phyloP scores from a whole-genome alignment of 371 early-diverging fungal species.

The Mortierella sp. region DNA sequence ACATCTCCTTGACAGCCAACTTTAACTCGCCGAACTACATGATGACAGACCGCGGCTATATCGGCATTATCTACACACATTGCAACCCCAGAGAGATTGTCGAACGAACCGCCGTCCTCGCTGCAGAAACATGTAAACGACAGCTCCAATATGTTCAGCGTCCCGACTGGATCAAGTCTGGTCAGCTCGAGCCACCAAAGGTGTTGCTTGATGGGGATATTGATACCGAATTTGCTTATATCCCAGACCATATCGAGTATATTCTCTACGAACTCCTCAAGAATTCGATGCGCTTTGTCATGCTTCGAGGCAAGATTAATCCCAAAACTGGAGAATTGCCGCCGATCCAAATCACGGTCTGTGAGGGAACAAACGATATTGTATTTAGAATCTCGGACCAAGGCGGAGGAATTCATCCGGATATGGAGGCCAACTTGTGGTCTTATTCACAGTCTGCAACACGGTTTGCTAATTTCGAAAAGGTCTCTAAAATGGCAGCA shows the following conservation, averaged over 20 bases:
- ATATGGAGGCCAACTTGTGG: slow-evolving; percentile 74
- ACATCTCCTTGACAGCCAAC: slow-evolving; percentile 77
- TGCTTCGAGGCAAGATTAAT: slow-evolving; percentile 11
- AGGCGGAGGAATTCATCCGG: slow-evolving; percentile 82
- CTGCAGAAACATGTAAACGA: slow-evolving; percentile 12
- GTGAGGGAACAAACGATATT: slow-evolving; percentile 70
- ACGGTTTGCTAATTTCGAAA: slow-evolving; percentile 60
- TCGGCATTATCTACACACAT: slow-evolving; percentile 62
- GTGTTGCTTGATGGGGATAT: slow-evolving; percentile 69
- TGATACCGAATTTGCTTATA: slow-evolving; percentile 69
- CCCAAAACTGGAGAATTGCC: slow-evolving; percentile 46
- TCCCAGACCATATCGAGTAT: slow-evolving; percentile 92
- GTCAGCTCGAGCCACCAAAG: slow-evolving; percentile 17
- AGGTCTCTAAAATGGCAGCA: slow-evolving; percentile 63
- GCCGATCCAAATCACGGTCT: slow-evolving; percentile 83
- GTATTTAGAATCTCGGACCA: slow-evolving; percentile 89
- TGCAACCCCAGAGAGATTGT: slow-evolving; percentile 60
- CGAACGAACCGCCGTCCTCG: slow-evolving; percentile 26
- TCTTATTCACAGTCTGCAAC: slow-evolving; percentile 64
- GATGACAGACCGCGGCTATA: slow-evolving; percentile 49
- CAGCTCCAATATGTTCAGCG: background rate
- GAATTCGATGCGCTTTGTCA: slow-evolving; percentile 78
- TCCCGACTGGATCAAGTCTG: background rate
- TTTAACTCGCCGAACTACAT: slow-evolving; percentile 38
- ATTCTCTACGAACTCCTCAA: slow-evolving; percentile 89